Evolutionary conservation across 2,329 filamentous ascomycete species (phyloP), one percentile per base, ranked within the genome.

Genomic region (Exophiala bonariae): DNA sequence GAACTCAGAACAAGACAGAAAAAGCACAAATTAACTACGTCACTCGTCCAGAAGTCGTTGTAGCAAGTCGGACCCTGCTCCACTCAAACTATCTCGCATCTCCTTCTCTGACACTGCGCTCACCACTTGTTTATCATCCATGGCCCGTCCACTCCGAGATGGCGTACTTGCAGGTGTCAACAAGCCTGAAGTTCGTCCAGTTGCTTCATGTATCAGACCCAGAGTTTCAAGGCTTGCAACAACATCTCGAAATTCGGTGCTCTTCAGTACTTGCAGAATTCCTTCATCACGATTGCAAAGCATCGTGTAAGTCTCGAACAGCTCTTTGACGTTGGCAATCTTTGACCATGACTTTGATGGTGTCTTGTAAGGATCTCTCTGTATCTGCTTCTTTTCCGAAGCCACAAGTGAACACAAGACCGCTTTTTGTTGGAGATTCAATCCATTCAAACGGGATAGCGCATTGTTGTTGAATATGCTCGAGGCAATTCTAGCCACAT

Each of bases 391-490:
- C 59, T 86, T 88, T 66, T 96, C 91, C n/a, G 93, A 81, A 2
- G 89, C 89, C 31, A 92, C 79, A 11, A 99, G 76, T 0, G 92
- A 83, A 70, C 93, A 99, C 8, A 99, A 77, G 0, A 92, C 90
- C 3, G 92, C 93, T 67, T 96, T 97, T 67, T 99, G 93, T 64
- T 99, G 95, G 2, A 99, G 78, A 64, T 97, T 99, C 47, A 99
- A 80, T 3, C 85, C 83, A 66, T 87, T 86, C 11, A 99, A 81
- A 48, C 93, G 82, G 59, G 96, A 89, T 10, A 78, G 81, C 1
- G 90, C 87, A 28, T 91, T 91, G 59, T 96, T 92, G 65, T 87
- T 89, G 67, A 99, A 96, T 1, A 89, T 87, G 3, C 89, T 83
- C 0, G 91, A 83, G 0, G 93, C 96, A 51, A 97, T 85, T 60